phyloP scores from a whole-genome alignment of 1,139 yeast species.

The Zygosaccharomyces sapae region DNA sequence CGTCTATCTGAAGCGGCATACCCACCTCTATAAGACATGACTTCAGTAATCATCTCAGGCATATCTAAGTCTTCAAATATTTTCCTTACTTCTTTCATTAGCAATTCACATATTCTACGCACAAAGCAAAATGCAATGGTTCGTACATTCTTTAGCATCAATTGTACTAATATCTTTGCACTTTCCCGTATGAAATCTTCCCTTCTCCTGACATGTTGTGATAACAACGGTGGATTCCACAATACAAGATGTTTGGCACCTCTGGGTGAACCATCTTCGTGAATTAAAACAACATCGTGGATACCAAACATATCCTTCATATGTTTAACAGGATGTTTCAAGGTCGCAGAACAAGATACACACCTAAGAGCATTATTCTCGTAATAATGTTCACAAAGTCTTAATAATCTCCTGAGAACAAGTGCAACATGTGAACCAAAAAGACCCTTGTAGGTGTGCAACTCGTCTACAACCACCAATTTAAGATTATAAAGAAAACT shows the following conservation, averaged over 20 bases:
- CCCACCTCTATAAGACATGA: slow-evolving; percentile 95
- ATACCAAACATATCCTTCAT: slow-evolving; percentile 73
- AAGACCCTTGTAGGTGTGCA: slow-evolving; percentile 82
- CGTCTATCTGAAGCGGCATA: slow-evolving; percentile 83
- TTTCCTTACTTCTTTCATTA: slow-evolving; percentile 75
- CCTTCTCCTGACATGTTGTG: slow-evolving; percentile 41
- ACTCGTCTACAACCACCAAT: slow-evolving; percentile 81
- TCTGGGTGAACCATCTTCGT: slow-evolving; percentile 82
- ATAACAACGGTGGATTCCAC: slow-evolving; percentile 69
- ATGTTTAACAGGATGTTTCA: slow-evolving; percentile 65
- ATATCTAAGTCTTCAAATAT: slow-evolving; percentile 44
- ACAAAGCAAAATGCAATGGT: slow-evolving; percentile 89
- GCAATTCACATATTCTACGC: slow-evolving; percentile 75
- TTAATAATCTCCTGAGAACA: slow-evolving; percentile 69
- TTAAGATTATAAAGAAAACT: slow-evolving; percentile 59
- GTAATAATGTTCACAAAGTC: slow-evolving; percentile 50
- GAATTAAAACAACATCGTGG: slow-evolving; percentile 48
- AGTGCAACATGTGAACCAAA: slow-evolving; percentile 90
- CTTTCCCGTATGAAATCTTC: slow-evolving; percentile 72
- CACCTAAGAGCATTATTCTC: slow-evolving; percentile 55
- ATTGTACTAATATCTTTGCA: slow-evolving; percentile 63
- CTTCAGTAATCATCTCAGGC: slow-evolving; percentile 50
- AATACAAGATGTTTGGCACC: slow-evolving; percentile 70
- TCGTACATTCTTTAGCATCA: slow-evolving; percentile 61
- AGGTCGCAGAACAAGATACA: slow-evolving; percentile 91